Percentiles rank a stretch among this genome's conserved stretches.
Conservation (phyloP, 78 protist species). For the Paratrimastix pyriformis region DNA sequence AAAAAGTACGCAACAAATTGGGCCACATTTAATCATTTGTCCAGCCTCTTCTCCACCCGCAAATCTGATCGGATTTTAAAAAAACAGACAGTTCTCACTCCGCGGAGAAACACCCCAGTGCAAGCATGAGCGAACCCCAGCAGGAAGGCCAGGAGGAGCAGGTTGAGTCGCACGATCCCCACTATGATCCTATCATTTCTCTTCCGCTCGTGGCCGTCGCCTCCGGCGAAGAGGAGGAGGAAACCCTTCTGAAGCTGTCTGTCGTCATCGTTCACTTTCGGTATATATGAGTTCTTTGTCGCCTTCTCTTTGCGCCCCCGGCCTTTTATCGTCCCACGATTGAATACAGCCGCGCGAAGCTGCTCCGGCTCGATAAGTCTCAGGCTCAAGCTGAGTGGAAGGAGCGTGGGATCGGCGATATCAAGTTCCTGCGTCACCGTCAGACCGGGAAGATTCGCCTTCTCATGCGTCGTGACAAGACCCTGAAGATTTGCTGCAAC, state of each 20-base stretch:
- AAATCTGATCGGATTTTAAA: no score
- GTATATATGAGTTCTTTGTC: neutral
- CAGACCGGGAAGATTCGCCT: slow-evolving; percentile 52
- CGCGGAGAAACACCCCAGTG: no score
- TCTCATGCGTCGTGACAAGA: slow-evolving; percentile 84
- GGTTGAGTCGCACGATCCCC: no score
- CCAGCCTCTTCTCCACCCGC: no score
- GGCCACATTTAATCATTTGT: no score
- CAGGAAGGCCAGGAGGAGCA: no score
- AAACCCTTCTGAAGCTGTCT: neutral
- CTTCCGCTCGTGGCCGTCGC: no score
- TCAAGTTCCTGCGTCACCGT: slow-evolving; percentile 67
- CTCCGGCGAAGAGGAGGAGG: slow-evolving; percentile 25
- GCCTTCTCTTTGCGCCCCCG: neutral
- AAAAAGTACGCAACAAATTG: no score
- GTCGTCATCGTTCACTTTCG: neutral
- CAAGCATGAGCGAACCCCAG: no score
- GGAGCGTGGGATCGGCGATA: slow-evolving; percentile 79
- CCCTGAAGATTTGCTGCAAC: slow-evolving; percentile 79
- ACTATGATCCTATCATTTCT: no score
- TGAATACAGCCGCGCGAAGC: slow-evolving; percentile 51
- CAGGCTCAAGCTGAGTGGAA: slow-evolving; percentile 60
- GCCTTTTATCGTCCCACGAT: neutral
- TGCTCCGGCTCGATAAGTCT: slow-evolving; percentile 51
- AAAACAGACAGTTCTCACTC: no score